Evolutionary conservation across 495 filamentous ascomycete genomes (phyloP).

Genomic region (Tuber melanosporum): DNA sequence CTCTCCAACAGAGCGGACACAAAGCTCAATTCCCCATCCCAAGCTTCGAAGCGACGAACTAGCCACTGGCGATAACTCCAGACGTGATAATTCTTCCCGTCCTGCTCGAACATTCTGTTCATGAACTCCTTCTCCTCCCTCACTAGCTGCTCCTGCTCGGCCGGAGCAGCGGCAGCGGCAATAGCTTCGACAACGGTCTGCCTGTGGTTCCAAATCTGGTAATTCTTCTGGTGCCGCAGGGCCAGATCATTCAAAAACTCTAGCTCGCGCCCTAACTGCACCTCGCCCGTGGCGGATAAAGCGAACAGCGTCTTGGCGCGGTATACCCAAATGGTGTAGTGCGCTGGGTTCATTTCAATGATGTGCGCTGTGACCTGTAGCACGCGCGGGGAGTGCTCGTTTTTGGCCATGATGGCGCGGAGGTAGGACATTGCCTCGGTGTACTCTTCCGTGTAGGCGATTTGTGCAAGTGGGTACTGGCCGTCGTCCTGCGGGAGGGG

Average conservation of each 20-base stretch:
- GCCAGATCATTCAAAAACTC: conserved; percentile 79
- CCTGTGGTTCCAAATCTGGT: conserved; percentile 98
- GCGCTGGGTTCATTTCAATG: conserved; percentile 86
- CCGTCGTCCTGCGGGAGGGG: conserved; percentile 84
- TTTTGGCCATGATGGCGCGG: conserved; percentile 80
- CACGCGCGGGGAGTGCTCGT: conserved; percentile 73
- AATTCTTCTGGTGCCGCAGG: conserved; percentile 83
- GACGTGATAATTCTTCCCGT: conserved; percentile 97
- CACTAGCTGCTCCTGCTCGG: conserved; percentile 47
- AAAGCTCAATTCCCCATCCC: conserved; percentile 63
- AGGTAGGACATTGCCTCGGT: conserved; percentile 83
- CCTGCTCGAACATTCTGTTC: conserved; percentile 68
- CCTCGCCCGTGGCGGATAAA: conserved; percentile 50
- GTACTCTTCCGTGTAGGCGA: conserved; percentile 81
- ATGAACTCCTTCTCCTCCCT: conserved; percentile 76
- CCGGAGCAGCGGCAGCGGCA: not conserved
- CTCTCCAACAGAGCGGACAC: conserved; percentile 61
- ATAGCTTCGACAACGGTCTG: conserved; percentile 45
- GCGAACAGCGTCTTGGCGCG: conserved; percentile 68
- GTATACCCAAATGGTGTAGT: conserved; percentile 98
- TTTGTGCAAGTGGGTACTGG: conserved; percentile 69
- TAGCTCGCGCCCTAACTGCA: conserved; percentile 60
- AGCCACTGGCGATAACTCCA: conserved; percentile 95
- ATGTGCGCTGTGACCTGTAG: conserved; percentile 80
- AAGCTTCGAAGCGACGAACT: conserved; percentile 71